Evolutionary conservation across 257 asterid species (phyloP).

Genomic region (Ehretia macrophylla): DNA sequence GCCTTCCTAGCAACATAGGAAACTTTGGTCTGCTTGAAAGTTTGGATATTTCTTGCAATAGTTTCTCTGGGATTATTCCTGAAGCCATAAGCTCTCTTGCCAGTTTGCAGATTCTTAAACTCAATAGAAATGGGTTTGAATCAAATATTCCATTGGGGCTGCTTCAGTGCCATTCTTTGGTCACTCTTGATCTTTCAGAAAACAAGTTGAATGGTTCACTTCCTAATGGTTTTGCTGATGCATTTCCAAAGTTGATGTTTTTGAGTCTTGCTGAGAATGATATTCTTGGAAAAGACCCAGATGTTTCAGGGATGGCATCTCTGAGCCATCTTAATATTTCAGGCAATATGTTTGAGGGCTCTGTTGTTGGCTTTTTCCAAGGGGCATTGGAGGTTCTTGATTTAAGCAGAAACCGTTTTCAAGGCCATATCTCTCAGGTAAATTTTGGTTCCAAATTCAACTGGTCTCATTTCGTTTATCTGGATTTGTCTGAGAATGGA

Average conservation of each 20-base stretch:
- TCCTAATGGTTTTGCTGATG: conserved; percentile 55
- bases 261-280: conserved; percentile 67
- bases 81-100: conserved; percentile 66
- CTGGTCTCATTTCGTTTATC: conserved; percentile 58
- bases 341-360: conserved; percentile 64
- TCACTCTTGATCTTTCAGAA: conserved; percentile 57
- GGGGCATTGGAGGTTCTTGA: conserved; percentile 75
- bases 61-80: conserved; percentile 63
- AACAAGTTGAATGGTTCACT: conserved; percentile 58
- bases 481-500: conserved; percentile 77
- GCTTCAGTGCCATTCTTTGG: conserved; percentile 50
- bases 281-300: conserved; percentile 58
- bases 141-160: conserved; percentile 55
- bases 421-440: conserved; percentile 82
- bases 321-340: conserved; percentile 62
- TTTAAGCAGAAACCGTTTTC: conserved; percentile 83
- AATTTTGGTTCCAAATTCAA: conserved; percentile 48
- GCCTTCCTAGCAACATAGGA: conserved; percentile 68
- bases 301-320: conserved; percentile 47
- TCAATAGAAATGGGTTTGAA: conserved; percentile 56
- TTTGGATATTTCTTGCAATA: conserved; percentile 77
- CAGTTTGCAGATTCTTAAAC: conserved; percentile 52
- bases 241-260: conserved; percentile 49
- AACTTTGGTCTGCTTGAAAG: conserved; percentile 69
- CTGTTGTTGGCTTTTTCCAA: conserved; percentile 55